Conservation (phyloP, 306 rosid species). For the Cucumis melo region DNA sequence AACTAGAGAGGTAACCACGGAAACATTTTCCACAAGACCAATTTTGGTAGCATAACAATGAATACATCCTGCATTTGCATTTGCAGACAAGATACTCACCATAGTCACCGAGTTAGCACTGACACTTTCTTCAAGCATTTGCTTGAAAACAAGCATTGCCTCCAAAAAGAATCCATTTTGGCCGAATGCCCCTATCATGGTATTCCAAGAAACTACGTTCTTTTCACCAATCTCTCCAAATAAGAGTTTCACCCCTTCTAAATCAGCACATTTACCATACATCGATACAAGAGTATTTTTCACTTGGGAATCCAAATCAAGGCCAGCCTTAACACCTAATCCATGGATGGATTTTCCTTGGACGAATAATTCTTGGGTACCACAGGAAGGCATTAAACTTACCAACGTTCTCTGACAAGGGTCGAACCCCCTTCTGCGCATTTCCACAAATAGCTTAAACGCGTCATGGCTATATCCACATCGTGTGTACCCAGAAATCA, state of each 20-base stretch:
- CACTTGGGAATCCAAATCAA: constrained; percentile 1
- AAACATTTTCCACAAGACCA: constrained; percentile 1
- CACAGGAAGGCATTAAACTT: neutral
- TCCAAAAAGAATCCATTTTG: constrained; percentile 1
- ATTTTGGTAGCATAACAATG: constrained; percentile 4
- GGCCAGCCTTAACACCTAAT: neutral
- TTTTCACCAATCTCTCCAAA: neutral
- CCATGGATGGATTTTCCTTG: neutral
- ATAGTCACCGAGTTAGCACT: neutral
- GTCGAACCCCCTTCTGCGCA: neutral
- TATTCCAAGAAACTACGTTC: neutral
- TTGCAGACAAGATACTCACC: constrained; percentile 3
- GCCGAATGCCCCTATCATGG: neutral
- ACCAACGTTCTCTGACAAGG: neutral
- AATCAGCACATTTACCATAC: neutral
- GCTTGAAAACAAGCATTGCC: constrained; percentile 2
- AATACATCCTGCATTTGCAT: neutral
- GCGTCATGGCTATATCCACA: neutral
- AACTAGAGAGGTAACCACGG: neutral
- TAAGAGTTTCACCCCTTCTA: neutral
- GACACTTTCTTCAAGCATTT: neutral
- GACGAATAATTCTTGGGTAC: neutral
- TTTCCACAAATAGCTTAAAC: neutral
- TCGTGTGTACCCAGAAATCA: neutral
- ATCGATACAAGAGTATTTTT: neutral